A percentile compares a stretch with the other conserved stretches of the same genome.
phyloP scores from a whole-genome alignment of 2,329 filamentous ascomycete genomes.

The Penicillium thymicola region DNA sequence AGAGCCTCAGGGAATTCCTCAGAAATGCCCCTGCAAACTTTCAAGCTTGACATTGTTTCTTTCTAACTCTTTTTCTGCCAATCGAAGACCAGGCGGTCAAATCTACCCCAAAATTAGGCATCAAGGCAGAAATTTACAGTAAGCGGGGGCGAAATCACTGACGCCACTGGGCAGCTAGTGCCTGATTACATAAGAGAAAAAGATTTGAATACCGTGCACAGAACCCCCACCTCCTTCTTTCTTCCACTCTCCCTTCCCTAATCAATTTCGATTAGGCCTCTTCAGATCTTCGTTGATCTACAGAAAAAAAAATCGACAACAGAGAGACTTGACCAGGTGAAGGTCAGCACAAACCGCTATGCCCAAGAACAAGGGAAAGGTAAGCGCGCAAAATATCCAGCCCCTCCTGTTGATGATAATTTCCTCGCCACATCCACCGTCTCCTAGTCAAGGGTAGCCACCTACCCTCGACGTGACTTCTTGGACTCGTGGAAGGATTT shows the following conservation, averaged over 20 bases:
- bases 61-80: slow-evolving; percentile 2
- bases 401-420: slow-evolving; percentile 24
- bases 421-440: slow-evolving; percentile 20
- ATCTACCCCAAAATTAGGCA: background rate
- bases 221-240: slow-evolving; percentile 18
- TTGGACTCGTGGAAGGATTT: background rate
- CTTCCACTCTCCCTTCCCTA: slow-evolving; percentile 10
- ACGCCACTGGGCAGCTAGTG: slow-evolving; percentile 16
- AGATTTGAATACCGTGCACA: slow-evolving; percentile 21
- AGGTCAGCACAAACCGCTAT: slow-evolving; percentile 54
- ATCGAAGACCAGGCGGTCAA: slow-evolving; percentile 7
- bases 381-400: slow-evolving; percentile 48
- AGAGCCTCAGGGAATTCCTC: background rate
- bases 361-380: slow-evolving; percentile 99
- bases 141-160: slow-evolving; percentile 5
- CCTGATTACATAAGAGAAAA: slow-evolving; percentile 23
- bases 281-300: slow-evolving; percentile 19
- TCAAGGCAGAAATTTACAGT: background rate
- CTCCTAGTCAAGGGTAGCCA: slow-evolving; percentile 1
- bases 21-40: background rate
- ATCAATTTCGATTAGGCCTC: slow-evolving; percentile 12
- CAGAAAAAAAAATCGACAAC: slow-evolving; percentile 14
- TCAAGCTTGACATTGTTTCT: background rate
- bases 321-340: slow-evolving; percentile 23
- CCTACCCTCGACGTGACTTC: background rate